Evolutionary conservation across 1,139 yeast species (phyloP).

Genomic region (Protomyces macrosporus): DNA sequence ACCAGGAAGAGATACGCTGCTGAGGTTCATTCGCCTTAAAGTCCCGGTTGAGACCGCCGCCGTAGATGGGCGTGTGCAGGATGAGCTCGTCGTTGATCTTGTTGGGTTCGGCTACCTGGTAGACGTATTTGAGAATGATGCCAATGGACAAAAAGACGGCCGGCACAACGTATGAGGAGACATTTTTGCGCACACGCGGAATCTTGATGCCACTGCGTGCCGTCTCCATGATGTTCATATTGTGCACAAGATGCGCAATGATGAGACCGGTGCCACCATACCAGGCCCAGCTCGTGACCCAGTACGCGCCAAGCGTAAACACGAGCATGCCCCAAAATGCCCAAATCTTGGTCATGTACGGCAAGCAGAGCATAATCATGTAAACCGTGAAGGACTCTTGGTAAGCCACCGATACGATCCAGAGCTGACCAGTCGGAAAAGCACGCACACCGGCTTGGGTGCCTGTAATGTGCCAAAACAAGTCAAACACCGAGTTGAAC

Average conservation of each 20-base stretch:
- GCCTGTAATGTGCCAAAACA: slow-evolving; percentile 18
- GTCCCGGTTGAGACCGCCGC: slow-evolving; percentile 22
- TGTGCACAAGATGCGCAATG: slow-evolving; percentile 11
- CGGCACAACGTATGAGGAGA: slow-evolving; percentile 11
- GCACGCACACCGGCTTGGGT: slow-evolving; percentile 24
- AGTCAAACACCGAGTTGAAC: slow-evolving; percentile 22
- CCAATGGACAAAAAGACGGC: slow-evolving; percentile 13
- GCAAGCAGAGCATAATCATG: slow-evolving; percentile 24
- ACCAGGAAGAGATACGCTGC: slow-evolving; percentile 25
- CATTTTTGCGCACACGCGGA: neutral
- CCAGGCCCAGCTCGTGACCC: slow-evolving; percentile 25
- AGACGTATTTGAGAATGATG: slow-evolving; percentile 18
- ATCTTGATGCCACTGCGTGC: slow-evolving; percentile 6
- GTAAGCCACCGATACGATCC: slow-evolving; percentile 20
- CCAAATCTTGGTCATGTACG: slow-evolving; percentile 7
- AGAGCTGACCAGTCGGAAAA: slow-evolving; percentile 20
- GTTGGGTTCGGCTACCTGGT: slow-evolving; percentile 18
- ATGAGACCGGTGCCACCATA: slow-evolving; percentile 16
- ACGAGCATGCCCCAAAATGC: slow-evolving; percentile 5
- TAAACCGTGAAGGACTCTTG: slow-evolving; percentile 24
- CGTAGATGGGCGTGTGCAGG: slow-evolving; percentile 19
- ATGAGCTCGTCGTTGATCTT: slow-evolving; percentile 19
- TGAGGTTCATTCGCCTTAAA: slow-evolving; percentile 9
- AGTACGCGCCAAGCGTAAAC: slow-evolving; percentile 12
- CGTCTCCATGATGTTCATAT: slow-evolving; percentile 15